phyloP scores from a whole-genome alignment of 768 basidiomycete species.

The Rhizopogon vesiculosus region DNA sequence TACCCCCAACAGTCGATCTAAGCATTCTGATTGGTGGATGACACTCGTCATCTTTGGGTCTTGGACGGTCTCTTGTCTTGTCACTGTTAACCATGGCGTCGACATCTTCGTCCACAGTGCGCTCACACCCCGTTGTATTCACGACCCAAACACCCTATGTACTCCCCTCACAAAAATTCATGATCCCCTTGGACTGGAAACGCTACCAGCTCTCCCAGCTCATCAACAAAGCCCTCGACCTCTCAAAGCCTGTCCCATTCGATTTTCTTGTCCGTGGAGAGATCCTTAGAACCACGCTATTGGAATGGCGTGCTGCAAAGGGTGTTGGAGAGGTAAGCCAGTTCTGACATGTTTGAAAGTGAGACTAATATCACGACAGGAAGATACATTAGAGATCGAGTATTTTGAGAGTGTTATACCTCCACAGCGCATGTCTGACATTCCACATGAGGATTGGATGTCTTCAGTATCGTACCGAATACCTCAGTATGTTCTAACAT shows the following conservation, averaged over 20 bases:
- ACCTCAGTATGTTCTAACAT: conserved; percentile 39
- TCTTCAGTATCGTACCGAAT: conserved; percentile 67
- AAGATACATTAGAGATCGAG: conserved; percentile 89
- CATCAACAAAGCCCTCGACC: conserved; percentile 87
- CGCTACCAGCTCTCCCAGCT: conserved; percentile 97
- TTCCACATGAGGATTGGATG: conserved; percentile 94
- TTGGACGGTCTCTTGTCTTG: too few relatives aligned
- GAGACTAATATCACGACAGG: conserved; percentile 35
- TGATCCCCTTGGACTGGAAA: conserved; percentile 87
- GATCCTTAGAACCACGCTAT: conserved; percentile 65
- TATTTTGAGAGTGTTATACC: conserved; percentile 89
- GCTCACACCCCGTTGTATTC: conserved; percentile 60
- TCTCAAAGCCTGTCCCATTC: conserved; percentile 76
- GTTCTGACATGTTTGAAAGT: background rate
- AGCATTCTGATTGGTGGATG: background rate
- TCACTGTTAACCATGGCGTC: background rate
- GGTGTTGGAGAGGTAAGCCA: conserved; percentile 63
- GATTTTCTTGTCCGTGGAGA: conserved; percentile 89
- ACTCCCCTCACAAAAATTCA: conserved; percentile 83
- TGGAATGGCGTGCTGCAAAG: conserved; percentile 69
- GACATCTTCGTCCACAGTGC: conserved; percentile 4
- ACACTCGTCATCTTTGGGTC: too few relatives aligned
- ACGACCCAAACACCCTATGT: conserved; percentile 70
- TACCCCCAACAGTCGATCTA: too few relatives aligned
- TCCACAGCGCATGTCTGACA: conserved; percentile 71